Conservation (phyloP, 148 eudicot genomes). For the Chenopodium formosanum region DNA sequence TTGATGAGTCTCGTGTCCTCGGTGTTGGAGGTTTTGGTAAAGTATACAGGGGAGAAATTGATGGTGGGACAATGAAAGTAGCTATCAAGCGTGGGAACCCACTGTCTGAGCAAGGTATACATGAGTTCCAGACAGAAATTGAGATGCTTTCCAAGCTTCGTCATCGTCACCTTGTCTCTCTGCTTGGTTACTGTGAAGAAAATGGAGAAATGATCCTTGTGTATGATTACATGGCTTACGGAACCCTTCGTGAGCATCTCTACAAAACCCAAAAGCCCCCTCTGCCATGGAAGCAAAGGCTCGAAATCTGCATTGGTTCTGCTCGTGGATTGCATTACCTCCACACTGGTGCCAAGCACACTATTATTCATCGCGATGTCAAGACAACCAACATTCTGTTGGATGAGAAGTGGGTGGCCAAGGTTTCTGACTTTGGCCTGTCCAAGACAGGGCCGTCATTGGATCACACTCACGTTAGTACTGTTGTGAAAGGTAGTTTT, state of each 20-base stretch:
- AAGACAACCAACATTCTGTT: slow-evolving; percentile 91
- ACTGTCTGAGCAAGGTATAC: slow-evolving; percentile 81
- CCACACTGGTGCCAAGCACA: slow-evolving; percentile 93
- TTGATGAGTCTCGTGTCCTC: slow-evolving; percentile 83
- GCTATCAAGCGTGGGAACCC: slow-evolving; percentile 95
- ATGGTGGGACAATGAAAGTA: slow-evolving; percentile 65
- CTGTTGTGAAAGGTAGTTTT: slow-evolving; percentile 93
- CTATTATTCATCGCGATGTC: slow-evolving; percentile 95
- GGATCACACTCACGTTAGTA: slow-evolving; percentile 92
- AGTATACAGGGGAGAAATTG: slow-evolving; percentile 85
- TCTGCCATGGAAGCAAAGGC: slow-evolving; percentile 94
- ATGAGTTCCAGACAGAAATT: slow-evolving; percentile 94
- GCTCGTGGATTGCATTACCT: slow-evolving; percentile 96
- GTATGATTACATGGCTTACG: slow-evolving; percentile 90
- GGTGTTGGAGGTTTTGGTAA: slow-evolving; percentile 98
- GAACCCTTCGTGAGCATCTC: slow-evolving; percentile 92
- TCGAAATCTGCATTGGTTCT: slow-evolving; percentile 88
- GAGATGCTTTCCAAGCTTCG: slow-evolving; percentile 98
- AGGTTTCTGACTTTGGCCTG: slow-evolving; percentile 95
- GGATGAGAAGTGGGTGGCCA: slow-evolving; percentile 95
- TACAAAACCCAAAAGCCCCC: slow-evolving; percentile 93
- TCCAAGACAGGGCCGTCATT: slow-evolving; percentile 90
- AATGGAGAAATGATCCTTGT: slow-evolving; percentile 92
- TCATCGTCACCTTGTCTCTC: slow-evolving; percentile 89
- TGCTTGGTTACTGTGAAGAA: slow-evolving; percentile 94